phyloP scores from a whole-genome alignment of 768 basidiomycete species.

The Pisolithus marmoratus region DNA sequence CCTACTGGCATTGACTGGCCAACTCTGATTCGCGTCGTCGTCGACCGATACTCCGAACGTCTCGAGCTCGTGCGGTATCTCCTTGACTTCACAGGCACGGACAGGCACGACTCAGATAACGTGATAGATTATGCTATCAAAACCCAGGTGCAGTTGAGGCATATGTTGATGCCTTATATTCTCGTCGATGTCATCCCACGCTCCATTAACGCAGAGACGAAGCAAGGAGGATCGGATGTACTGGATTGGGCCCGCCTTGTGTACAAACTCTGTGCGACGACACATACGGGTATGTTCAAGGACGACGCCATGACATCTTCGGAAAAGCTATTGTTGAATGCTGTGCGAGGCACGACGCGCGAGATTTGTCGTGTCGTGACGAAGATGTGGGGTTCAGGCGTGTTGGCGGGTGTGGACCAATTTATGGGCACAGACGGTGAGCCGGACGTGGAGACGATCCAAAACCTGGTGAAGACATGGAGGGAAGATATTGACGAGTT shows the following conservation, averaged over 20 bases:
- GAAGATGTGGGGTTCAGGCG: constrained; percentile 15
- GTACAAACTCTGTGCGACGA: no score
- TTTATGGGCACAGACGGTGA: not conserved
- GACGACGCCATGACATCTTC: no score
- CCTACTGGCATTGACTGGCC: constrained; percentile 39
- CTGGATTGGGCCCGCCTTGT: no score
- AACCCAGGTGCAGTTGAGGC: constrained; percentile 15
- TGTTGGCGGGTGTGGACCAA: not conserved
- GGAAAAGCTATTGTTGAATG: no score
- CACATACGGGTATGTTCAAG: no score
- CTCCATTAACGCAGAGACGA: no score
- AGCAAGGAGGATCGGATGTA: no score
- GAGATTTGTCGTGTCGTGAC: constrained; percentile 16
- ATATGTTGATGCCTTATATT: constrained; percentile 12
- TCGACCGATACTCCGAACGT: constrained; percentile 37
- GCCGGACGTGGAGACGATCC: not conserved
- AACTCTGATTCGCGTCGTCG: constrained; percentile 31
- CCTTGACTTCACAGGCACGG: constrained; percentile 17
- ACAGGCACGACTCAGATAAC: constrained; percentile 6
- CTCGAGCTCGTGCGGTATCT: constrained; percentile 36
- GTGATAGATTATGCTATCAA: constrained; percentile 4
- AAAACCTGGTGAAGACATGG: constrained; percentile 7
- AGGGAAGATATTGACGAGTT: constrained; percentile 1
- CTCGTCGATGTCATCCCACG: not conserved
- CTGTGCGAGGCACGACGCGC: constrained; percentile 1